Evolutionary conservation across 2,329 filamentous ascomycete genomes (phyloP).

Genomic region (Botrytis medusae): DNA sequence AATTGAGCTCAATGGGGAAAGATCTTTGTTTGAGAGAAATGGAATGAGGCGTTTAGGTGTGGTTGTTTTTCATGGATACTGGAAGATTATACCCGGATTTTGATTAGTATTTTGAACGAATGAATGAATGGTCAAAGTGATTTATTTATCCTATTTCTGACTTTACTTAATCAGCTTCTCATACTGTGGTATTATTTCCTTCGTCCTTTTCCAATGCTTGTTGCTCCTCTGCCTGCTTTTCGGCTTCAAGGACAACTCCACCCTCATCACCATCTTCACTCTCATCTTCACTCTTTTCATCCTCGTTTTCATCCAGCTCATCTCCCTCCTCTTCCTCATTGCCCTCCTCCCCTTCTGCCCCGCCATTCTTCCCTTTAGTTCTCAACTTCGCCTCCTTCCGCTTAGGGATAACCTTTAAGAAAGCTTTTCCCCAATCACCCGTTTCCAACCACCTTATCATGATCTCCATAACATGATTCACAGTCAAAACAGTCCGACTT

Average conservation of each 20-base stretch:
- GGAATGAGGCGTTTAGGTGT: conserved; percentile 12
- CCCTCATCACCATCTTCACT: conserved; percentile 15
- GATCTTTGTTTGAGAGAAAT: background rate
- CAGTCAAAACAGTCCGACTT: conserved; percentile 80
- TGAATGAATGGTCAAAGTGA: conserved; percentile 1
- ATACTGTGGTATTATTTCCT: background rate
- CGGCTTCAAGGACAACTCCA: background rate
- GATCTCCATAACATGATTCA: conserved; percentile 95
- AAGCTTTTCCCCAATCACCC: conserved; percentile 89
- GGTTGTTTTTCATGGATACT: conserved; percentile 4
- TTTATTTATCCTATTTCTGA: conserved; percentile 1
- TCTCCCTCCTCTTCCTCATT: conserved; percentile 18
- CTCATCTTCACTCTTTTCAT: background rate
- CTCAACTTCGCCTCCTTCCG: conserved; percentile 78
- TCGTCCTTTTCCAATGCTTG: background rate
- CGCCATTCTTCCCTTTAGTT: conserved; percentile 31
- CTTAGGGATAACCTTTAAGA: conserved; percentile 83
- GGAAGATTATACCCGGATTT: conserved; percentile 16
- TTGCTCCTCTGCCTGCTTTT: background rate
- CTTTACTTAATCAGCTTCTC: background rate
- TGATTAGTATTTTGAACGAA: conserved; percentile 6
- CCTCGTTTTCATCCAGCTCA: background rate
- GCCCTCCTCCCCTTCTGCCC: conserved; percentile 32
- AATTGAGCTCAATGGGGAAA: background rate
- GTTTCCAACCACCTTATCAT: conserved; percentile 91